Conservation (phyloP, 2,329 filamentous ascomycete genomes). For the Ceratocystis albifundus region DNA sequence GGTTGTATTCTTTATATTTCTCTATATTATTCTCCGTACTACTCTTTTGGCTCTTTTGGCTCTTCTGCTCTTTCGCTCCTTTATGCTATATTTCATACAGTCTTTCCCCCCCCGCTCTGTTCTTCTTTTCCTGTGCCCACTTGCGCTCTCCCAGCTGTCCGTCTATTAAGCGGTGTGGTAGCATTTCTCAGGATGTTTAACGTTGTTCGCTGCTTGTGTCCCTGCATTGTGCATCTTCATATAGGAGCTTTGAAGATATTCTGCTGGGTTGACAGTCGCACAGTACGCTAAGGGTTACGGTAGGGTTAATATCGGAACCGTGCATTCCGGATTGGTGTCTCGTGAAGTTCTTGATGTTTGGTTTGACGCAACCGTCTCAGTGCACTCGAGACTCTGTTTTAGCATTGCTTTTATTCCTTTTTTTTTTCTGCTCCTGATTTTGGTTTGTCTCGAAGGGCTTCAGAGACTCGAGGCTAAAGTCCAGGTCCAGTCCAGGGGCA, state of each 20-base stretch:
- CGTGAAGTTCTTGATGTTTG: background rate
- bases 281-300: background rate
- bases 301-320: background rate
- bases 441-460: background rate
- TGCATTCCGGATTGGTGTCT: background rate
- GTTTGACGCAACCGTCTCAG: no score
- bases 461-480: background rate
- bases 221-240: background rate
- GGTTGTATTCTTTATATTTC: conserved; percentile 5
- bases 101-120: background rate
- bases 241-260: no score
- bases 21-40: background rate
- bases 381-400: no score
- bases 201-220: background rate
- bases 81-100: background rate
- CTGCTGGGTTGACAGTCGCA: background rate
- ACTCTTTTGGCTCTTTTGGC: no score
- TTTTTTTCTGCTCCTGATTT: background rate
- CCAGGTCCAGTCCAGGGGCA: background rate
- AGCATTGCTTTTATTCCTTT: background rate
- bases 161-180: background rate
- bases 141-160: background rate
- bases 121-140: conserved; percentile 9
- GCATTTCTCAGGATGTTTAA: background rate
- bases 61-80: background rate